A percentile compares a stretch with the other conserved stretches of the same genome.
These are phyloP conservation scores for Beauveria pseudobassiana DNA, from an alignment of 2,329 filamentous ascomycete species.

Conservation along the genomic window DNA sequence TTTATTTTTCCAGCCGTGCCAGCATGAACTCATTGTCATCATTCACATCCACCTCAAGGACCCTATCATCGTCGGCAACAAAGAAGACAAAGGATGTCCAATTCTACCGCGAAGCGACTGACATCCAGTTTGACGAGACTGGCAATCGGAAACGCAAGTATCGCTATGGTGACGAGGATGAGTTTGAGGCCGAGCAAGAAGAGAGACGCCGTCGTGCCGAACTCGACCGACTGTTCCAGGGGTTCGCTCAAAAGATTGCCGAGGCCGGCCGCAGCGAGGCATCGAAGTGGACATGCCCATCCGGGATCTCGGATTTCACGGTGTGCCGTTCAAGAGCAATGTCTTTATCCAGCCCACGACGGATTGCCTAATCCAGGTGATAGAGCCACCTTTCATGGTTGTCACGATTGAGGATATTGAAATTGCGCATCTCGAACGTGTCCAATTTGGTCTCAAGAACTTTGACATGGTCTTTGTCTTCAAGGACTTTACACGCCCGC, in stretches of 20 bases:
- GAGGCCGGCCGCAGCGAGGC: conserved; percentile 85
- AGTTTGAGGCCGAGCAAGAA: conserved; percentile 97
- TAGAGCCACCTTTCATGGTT: conserved; percentile 94
- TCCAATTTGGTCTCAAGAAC: conserved; percentile 95
- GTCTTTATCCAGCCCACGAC: conserved; percentile 95
- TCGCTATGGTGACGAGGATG: conserved; percentile 94
- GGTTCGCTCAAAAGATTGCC: conserved; percentile 93
- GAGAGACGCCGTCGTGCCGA: conserved; percentile 86
- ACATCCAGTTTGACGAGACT: conserved; percentile 98
- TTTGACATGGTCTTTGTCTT: conserved; percentile 98
- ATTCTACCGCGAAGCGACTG: conserved; percentile 94
- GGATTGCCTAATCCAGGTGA: conserved; percentile 93
- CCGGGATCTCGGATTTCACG: conserved; percentile 91
- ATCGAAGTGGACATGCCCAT: conserved; percentile 95
- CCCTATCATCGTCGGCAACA: conserved; percentile 93
- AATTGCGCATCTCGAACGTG: conserved; percentile 90
- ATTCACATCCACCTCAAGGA: conserved; percentile 98
- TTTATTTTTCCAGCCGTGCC: conserved; percentile 96
- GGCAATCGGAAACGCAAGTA: conserved; percentile 97
- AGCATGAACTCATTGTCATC: conserved; percentile 92
- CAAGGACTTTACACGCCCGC: conserved; percentile 89
- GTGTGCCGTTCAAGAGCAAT: conserved; percentile 91
- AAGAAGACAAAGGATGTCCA: conserved; percentile 99
- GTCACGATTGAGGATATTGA: conserved; percentile 94
- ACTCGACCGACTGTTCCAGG: conserved; percentile 91